phyloP scores from a whole-genome alignment of 768 basidiomycete genomes.

The Ramaria sp. region DNA sequence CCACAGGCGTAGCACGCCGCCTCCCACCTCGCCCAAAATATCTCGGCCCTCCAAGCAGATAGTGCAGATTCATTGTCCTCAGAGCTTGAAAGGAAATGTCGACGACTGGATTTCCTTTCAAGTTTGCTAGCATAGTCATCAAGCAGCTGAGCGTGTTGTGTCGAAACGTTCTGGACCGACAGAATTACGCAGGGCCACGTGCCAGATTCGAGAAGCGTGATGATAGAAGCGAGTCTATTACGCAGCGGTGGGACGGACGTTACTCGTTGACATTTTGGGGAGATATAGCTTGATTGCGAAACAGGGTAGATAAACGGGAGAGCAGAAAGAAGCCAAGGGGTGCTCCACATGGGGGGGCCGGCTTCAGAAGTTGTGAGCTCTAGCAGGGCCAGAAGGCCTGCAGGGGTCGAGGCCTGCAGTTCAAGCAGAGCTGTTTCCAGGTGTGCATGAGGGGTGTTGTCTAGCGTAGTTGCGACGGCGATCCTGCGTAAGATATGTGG shows the following conservation, averaged over 20 bases:
- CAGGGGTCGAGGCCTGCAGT: background rate
- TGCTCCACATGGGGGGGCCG: too few relatives aligned
- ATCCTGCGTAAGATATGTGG: background rate
- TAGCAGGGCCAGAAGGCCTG: background rate
- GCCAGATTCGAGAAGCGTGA: background rate
- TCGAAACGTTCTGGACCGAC: background rate
- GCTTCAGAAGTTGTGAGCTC: background rate
- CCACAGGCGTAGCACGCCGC: background rate
- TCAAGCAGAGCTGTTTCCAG: background rate
- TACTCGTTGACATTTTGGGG: background rate
- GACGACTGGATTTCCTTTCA: too few relatives aligned
- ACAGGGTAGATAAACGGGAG: background rate
- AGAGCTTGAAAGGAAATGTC: too few relatives aligned
- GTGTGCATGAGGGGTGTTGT: background rate
- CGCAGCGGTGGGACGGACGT: background rate
- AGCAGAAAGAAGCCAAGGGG: background rate
- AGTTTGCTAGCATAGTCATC: background rate
- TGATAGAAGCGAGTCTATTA: background rate
- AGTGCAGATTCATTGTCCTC: background rate
- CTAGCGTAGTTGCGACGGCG: background rate
- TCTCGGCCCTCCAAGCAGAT: background rate
- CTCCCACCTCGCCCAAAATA: background rate
- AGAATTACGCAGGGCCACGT: too few relatives aligned
- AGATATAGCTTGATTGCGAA: background rate
- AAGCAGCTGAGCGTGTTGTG: background rate